Evolutionary conservation across 768 basidiomycete species (phyloP).

Genomic region (Butyriboletus loyo): DNA sequence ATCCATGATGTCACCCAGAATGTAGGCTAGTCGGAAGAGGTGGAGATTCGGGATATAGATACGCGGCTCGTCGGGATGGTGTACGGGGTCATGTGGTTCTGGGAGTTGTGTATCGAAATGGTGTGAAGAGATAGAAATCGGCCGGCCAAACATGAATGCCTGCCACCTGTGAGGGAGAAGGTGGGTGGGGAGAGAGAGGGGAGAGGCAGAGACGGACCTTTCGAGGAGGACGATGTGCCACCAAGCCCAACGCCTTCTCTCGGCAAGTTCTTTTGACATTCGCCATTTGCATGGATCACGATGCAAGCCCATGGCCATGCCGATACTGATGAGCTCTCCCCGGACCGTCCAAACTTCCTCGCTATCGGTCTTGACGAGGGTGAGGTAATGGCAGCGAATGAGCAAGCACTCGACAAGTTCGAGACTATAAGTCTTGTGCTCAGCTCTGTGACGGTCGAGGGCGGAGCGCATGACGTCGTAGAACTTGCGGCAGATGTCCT

Average conservation of each 20-base stretch:
- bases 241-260: constrained; percentile 85
- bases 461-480: constrained; percentile 67
- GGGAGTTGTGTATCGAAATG: constrained; percentile 84
- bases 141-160: constrained; percentile 83
- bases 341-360: constrained; percentile 80
- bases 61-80: constrained; percentile 53
- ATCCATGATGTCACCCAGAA: constrained; percentile 83
- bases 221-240: constrained; percentile 85
- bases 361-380: constrained; percentile 67
- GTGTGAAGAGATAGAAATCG: constrained; percentile 69
- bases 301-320: constrained; percentile 80
- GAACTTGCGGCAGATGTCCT: constrained; percentile 62
- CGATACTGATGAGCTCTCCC: constrained; percentile 72
- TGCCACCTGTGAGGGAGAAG: constrained; percentile 59
- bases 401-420: constrained; percentile 77
- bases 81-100: constrained; percentile 49
- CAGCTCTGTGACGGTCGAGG: constrained; percentile 58
- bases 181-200: constrained; percentile 3
- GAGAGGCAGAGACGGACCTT: constrained; percentile 45
- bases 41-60: constrained; percentile 74
- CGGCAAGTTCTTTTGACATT: constrained; percentile 65
- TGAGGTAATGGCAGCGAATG: constrained; percentile 68
- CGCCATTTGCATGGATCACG: constrained; percentile 81
- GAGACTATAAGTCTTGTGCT: constrained; percentile 58
- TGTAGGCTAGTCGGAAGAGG: constrained; percentile 71